Base-by-base conservation (phyloP, 2,329 filamentous ascomycete species). In the Pyrenophora tritici-repentis region DNA sequence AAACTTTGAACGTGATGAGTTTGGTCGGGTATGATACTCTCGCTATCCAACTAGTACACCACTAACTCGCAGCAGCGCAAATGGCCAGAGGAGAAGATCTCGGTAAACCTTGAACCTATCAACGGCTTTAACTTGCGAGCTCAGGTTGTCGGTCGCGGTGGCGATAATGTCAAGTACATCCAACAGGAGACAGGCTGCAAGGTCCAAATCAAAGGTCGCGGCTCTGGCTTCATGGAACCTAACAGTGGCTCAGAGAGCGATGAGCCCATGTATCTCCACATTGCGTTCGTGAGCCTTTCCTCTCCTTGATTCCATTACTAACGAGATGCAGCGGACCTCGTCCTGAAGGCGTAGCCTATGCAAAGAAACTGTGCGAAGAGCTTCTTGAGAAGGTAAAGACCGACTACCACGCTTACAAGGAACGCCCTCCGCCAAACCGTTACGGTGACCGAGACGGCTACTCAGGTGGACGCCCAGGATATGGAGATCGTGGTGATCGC, bases 11-110 rank as follows among this genome's bases (percentile, higher is more conserved):
- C 86, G 91, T 52, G 93, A 97, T 68, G 91, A 96, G 70, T 91
- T 88, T 73, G 93, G 92, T 61, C 85, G 93, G 68, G 91, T 96
- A 84, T 70, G 81, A 33, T 29, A 14, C 16, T 24, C 31, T n/a
- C 41, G n/a, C 22, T 13, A 9, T 0, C 24, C 13, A 14, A n/a
- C 38, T 12, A 37, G 17, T 18, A 39, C 45, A 14, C 37, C 48
- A 50, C 67, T 75, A 50, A 76, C 57, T 42, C 39, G 20, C 35
- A 17, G 26, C 61, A 96, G 91, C 91, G 92, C 62, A 99, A 97
- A 90, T 99, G 94, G 94, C 93, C 94, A 1, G 94, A 97, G 70
- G 91, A 97, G 76, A 91, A 89, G 66, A 96, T 99, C 42, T 87
- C 91, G 1, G 92, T 99, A 63, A 86, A 86, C 56, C 85, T 99